Base-by-base conservation (phyloP, 2,329 filamentous ascomycete genomes). In the Sporothrix variecibatus region DNA sequence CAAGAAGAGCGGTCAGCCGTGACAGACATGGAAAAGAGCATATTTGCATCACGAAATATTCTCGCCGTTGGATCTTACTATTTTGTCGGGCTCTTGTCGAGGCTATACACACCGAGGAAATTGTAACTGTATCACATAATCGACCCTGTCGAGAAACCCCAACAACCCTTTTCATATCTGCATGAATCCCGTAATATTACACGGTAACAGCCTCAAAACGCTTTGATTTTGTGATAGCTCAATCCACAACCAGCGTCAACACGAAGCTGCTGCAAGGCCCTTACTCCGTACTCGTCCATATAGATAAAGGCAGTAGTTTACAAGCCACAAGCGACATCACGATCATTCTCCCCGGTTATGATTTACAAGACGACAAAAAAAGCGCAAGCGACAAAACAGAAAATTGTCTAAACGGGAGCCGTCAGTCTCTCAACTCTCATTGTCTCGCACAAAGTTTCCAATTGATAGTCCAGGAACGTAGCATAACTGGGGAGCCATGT, bases 91-190 rank as follows among this genome's bases (percentile, higher is more conserved):
- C 15, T 28, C 28, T 26, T 23, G 43, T 56, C 23, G 26, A 26
- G 51, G n/a, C 9, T 43, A 40, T 49, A 38, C 49, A 40, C 46
- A 8, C 67, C 46, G 67, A 56, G 49, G 46, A 34, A 12, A 43
- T 20, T 9, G 49, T 17, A n/a, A 34, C 65, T 9, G 43, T 56
- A 70, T 70, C 67, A 70, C 67, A 70, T 70, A 70, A 70, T 70
- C 67, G 49, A 40, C 5, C 20, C 67, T 43, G 56, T 15, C 31
- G 23, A 67, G 15, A 23, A 43, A 46, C 62, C 23, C 23, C 8
- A n/a, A 3, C 8, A 38, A 4, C 8, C 56, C 56, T 28, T 28
- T 60, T 34, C 28, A 34, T 60, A 20, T 60, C 28, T 60, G 56
- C 56, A 60, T 60, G 56, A 60, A 60, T 34, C 8, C 15, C 2